These are phyloP conservation scores for Backusella tuberculispora DNA, from an alignment of 192 early-diverging fungal genomes.

Conservation along the genomic window DNA sequence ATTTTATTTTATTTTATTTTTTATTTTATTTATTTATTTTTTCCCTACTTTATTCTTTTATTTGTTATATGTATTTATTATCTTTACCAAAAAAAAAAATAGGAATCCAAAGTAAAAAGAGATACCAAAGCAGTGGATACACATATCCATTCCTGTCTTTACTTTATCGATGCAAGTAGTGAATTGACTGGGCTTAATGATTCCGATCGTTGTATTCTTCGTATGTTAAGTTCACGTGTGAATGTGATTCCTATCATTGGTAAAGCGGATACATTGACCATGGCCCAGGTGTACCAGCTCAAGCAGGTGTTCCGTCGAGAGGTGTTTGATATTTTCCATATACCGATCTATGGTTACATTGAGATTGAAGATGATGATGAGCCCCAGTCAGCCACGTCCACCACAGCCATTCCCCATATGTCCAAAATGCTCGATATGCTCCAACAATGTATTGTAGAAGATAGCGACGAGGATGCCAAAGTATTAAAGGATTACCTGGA, in stretches of 20 bases:
- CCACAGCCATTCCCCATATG: too few species aligned
- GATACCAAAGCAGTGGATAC: conserved; percentile 75
- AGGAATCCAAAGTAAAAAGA: conserved; percentile 69
- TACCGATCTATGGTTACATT: conserved; percentile 68
- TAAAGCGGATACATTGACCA: conserved; percentile 79
- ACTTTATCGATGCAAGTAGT: conserved; percentile 78
- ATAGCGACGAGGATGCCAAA: conserved; percentile 31
- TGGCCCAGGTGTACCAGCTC: conserved; percentile 65
- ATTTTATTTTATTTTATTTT: neutral
- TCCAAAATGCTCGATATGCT: conserved; percentile 19
- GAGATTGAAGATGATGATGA: conserved; percentile 2
- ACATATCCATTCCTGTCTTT: conserved; percentile 88
- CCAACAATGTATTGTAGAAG: conserved; percentile 22
- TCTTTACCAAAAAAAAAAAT: neutral
- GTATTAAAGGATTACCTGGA: conserved; percentile 34
- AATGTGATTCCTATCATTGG: conserved; percentile 89
- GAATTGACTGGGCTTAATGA: conserved; percentile 62
- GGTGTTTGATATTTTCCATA: conserved; percentile 75
- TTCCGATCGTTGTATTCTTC: conserved; percentile 53
- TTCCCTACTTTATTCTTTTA: neutral
- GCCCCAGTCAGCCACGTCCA: neutral
- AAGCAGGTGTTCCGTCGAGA: conserved; percentile 76
- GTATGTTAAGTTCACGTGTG: conserved; percentile 72
- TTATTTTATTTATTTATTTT: conserved; percentile 6
- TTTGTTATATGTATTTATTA: neutral